Base-by-base conservation (phyloP, 1,284 basidiomycete genomes). In the Naganishia liquefaciens region DNA sequence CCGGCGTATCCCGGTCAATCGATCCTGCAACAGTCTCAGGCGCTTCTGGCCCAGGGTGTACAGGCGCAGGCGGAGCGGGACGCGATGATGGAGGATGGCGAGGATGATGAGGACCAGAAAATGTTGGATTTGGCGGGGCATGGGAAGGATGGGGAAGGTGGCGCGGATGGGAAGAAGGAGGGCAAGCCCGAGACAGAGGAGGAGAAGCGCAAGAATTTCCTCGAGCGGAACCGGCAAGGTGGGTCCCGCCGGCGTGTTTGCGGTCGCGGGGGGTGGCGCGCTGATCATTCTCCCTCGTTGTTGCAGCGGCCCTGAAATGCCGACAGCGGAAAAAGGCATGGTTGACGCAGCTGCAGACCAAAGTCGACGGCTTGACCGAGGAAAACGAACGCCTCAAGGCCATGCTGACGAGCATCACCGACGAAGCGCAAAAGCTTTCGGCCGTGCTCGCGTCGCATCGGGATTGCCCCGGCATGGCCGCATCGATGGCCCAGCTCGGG, bases 321-420 rank as follows among this genome's bases (percentile, higher is more conserved):
- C 90, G 95, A 44, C 95, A 99, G 77, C 88, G 95, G 63, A 99
- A 99, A 80, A 99, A 99, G 80, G 93, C 93, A 6, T 99, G 96
- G 95, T 85, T 98, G 28, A 84, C 87, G 27, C 89, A 92, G 70
- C 82, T 99, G 21, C 95, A 99, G 79, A 87, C 88, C 61, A 95
- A 95, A 75, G 91, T 94, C 75, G 94, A 98, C 76, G 91, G 85
- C 70, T 84, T 98, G 33, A 83, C 85, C 33, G 87, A 88, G 70
- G 95, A 98, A 80, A 99, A 99, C 78, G 93, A 98, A 77, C 87
- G 91, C n/a, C 86, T 99, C 28, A 80, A 82, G 54, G 75, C 78
- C 50, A 84, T 82, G 7, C 79, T 84, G 46, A 76, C 76, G 33
- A 77, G 77, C 19, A 72, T 84, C 44, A 79, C 81, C 55, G 82